Base-by-base conservation (phyloP, 1,284 basidiomycete genomes). In the Sanghuangporus baumii region DNA sequence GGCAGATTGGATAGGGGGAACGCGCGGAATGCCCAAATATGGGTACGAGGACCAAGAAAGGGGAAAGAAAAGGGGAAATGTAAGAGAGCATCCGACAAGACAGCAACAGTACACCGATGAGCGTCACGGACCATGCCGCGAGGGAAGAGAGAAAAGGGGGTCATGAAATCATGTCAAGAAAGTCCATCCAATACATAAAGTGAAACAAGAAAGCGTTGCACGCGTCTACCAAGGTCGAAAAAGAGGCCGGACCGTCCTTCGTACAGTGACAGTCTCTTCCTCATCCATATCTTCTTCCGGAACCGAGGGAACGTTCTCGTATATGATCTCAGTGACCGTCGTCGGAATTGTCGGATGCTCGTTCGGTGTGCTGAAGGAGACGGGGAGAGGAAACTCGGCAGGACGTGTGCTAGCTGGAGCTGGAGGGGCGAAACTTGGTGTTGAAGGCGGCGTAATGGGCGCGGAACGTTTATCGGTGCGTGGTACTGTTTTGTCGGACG, bases 321-420 rank as follows among this genome's bases (percentile, higher is more conserved):
- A 80, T 34, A 84, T 72, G 55, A 89, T 78, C 69, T 89, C 86
- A 12, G 88, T 76, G 23, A 86, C 82, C 11, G 88, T 90, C 23
- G 89, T 91, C 66, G 88, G 89, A 69, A 82, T 85, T 56, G 74
- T 72, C 9, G 81, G 77, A 7, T 79, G 74, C 23, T 82, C 81
- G 41, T 82, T 78, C 16, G 81, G 77, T 3, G 82, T 79, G 59
- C 81, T 78, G 37, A 78, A 79, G 23, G 79, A 79, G 70, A 87
- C 83, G 6, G 91, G 89, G 36, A 83, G 82, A 41, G 90, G 90
- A 66, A 81, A 82, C 38, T 88, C 85, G 64, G 85, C 90, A 67
- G 83, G 81, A 66, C 89, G 88, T 56, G 89, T 92, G 71, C 84
- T 88, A 69, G 89, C 87, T 65, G 90, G 90, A 9, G 64, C 36